Conservation (phyloP, 495 filamentous ascomycete genomes). For the Rhizodiscina lignyota region DNA sequence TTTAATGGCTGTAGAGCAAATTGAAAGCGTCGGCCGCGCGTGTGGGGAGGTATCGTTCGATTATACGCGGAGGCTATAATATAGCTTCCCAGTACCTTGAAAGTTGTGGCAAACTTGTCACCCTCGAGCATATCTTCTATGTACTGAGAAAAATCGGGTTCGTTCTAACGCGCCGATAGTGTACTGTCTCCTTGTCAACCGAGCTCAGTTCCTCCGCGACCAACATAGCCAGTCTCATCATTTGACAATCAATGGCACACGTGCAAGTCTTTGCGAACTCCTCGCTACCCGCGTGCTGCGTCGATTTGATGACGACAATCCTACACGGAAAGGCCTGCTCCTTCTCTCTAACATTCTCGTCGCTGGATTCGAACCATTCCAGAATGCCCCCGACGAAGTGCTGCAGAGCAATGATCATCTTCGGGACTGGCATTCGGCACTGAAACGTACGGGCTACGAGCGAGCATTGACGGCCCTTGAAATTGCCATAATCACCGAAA, state of each 20-base stretch:
- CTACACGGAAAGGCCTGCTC: slow-evolving; percentile 42
- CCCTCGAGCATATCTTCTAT: too few relatives aligned
- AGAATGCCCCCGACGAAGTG: slow-evolving; percentile 43
- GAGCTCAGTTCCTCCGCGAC: slow-evolving; percentile 49
- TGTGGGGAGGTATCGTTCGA: too few relatives aligned
- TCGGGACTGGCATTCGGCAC: slow-evolving; percentile 27
- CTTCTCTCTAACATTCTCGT: slow-evolving; percentile 54
- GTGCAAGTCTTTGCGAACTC: slow-evolving; percentile 52
- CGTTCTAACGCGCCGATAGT: slow-evolving; percentile 20
- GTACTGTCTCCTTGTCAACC: slow-evolving; percentile 58
- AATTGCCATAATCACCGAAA: slow-evolving; percentile 53
- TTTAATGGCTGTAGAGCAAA: too few relatives aligned
- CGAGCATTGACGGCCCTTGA: slow-evolving; percentile 50
- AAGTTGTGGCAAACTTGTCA: too few relatives aligned
- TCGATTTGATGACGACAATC: slow-evolving; percentile 49
- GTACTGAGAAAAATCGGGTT: slow-evolving; percentile 1
- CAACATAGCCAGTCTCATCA: slow-evolving; percentile 48
- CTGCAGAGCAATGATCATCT: slow-evolving; percentile 29
- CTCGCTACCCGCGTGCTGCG: slow-evolving; percentile 48
- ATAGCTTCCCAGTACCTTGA: too few relatives aligned
- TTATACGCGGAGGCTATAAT: too few relatives aligned
- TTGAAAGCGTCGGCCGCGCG: too few relatives aligned
- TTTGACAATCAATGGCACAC: slow-evolving; percentile 50
- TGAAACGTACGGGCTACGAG: slow-evolving; percentile 32
- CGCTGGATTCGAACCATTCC: slow-evolving; percentile 56